These are phyloP conservation scores for Venturiaceae sp. DNA, from an alignment of 2,329 filamentous ascomycete species.

Conservation along the genomic window DNA sequence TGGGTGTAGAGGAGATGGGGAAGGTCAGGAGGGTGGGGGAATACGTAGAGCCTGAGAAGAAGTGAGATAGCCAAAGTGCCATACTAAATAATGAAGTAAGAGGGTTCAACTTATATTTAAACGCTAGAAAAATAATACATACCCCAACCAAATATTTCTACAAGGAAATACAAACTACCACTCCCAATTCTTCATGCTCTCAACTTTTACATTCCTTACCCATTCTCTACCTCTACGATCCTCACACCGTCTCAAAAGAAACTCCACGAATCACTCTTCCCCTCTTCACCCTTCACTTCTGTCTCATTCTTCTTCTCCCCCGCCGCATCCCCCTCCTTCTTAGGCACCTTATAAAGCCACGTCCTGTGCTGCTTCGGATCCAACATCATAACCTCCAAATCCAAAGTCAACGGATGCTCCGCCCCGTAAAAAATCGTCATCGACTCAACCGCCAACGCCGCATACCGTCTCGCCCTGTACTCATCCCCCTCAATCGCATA, in stretches of 20 bases:
- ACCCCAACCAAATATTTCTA: too few species aligned
- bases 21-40: neutral
- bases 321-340: neutral
- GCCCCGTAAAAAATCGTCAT: conserved; percentile 19
- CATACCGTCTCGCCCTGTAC: conserved; percentile 19
- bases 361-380: conserved; percentile 18
- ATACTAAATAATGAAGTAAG: too few species aligned
- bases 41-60: too few species aligned
- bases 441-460: conserved; percentile 15
- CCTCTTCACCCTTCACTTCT: neutral
- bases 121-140: too few species aligned
- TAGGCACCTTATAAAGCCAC: conserved; percentile 11
- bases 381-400: conserved; percentile 14
- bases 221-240: too few species aligned
- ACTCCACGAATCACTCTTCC: neutral
- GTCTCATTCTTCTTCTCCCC: neutral
- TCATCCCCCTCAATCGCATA: conserved; percentile 19
- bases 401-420: conserved; percentile 18
- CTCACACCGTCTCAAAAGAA: too few species aligned
- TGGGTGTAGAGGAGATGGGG: neutral
- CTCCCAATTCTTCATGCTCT: too few species aligned
- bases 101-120: too few species aligned
- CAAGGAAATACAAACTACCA: too few species aligned
- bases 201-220: too few species aligned
- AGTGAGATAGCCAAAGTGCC: too few species aligned